Base-by-base conservation (phyloP, 2,329 filamentous ascomycete genomes). In the Colletotrichum spaethianum region DNA sequence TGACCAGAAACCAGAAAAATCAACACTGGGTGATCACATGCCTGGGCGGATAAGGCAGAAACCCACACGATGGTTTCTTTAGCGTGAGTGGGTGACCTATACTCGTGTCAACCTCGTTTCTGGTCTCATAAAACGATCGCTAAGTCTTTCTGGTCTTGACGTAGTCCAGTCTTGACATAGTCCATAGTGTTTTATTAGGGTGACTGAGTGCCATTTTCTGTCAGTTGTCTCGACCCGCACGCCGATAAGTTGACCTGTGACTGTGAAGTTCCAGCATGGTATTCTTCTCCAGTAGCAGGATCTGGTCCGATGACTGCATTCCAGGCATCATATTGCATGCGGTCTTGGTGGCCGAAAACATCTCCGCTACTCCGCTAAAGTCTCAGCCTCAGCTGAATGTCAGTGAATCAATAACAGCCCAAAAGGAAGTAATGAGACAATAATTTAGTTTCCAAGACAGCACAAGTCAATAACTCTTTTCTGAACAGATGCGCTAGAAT, bases 41-140 rank as follows among this genome's bases (percentile, higher is more conserved):
- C 26, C 8, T 26, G 4, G 2, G 14, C 1, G 9, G 18, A 9
- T 4, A 3, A 2, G 7, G 7, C 4, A 8, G 11, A 36, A 3
- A 16, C 4, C 6, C 14, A 20, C 16, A 9, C 48, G 16, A 16
- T 23, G 46, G 14, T 2, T 2, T 26, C 33, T 26, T 50, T 50
- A 16, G 11, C 12, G 23, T 50, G 1, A 26, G n/a, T 50, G 3
- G n/a, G 14, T 1, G 23, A 7, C 5, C n/a, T 14, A 40, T 5
- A 9, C 14, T 40, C 38, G 12, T 14, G n/a, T 6, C 11, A 2
- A 23, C n/a, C 44, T n/a, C 4, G 23, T 28, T 50, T 18, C 23
- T 14, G 26, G 48, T 50, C n/a, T 28, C 23, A 12, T 3, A 5
- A 50, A 28, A 11, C 26, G 14, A 28, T 26, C 23, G 46, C 46